Evolutionary conservation across 148 eudicot genomes (phyloP), one percentile per base, ranked within the genome.

Genomic region (Fagopyrum homotropicum): DNA sequence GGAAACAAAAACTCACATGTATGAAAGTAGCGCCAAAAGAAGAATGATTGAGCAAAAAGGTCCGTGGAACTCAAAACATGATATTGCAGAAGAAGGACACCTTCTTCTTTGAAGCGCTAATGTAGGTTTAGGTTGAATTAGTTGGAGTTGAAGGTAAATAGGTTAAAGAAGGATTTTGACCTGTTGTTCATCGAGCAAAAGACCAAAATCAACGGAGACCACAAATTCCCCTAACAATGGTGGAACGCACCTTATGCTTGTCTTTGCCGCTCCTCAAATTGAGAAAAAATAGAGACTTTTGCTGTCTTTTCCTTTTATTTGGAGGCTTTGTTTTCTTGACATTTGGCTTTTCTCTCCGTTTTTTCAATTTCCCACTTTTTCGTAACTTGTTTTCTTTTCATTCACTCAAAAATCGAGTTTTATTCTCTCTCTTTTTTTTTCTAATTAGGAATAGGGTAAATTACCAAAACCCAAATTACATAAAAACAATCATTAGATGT

Each of bases 221-320:
- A 35, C 9, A 29, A 30, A 63, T 57, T 22, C 64, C 7, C 64
- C 64, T 15, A 66, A 30, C 19, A 5, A 35, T 14, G 71, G 71
- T 43, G 17, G 71, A 66, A 40, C 71, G 71, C 47, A 46, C 71
- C 9, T 66, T 6, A 17, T 66, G 71, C 9, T 40, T 63, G 71
- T 43, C 71, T 43, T 14, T 17, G 71, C 19, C 46, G 71, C 9
- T 66, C 40, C 26, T 19, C 26, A 26, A 63, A 30, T 44, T 44
- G 45, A 44, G 69, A 66, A 66, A 66, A 66, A 35, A 9, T 45
- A 40, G 70, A 66, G 71, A 66, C 71, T 8, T 7, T 8, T 57
- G 26, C n/a, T 29, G 30, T 19, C 40, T 35, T 35, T 35, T 17
- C 22, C 26, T 56, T 35, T 45, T 15, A 8, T 66, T 66, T 66